Conservation (phyloP, 768 basidiomycete genomes). For the Boletus sp. region DNA sequence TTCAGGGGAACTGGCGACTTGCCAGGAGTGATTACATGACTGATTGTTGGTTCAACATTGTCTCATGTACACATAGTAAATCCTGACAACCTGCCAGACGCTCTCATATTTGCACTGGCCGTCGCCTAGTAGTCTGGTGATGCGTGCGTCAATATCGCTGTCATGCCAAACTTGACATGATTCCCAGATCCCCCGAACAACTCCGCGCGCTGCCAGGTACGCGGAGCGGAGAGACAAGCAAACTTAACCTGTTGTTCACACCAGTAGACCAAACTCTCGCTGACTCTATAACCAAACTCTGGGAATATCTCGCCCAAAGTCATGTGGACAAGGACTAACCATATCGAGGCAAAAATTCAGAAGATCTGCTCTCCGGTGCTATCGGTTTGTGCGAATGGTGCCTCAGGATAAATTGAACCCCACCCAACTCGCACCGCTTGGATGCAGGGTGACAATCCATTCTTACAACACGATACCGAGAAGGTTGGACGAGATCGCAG, state of each 20-base stretch:
- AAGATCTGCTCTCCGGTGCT: background rate
- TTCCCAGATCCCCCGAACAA: background rate
- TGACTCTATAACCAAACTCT: background rate
- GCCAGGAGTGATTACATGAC: too few species aligned
- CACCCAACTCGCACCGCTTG: background rate
- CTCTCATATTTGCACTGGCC: background rate
- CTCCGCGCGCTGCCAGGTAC: background rate
- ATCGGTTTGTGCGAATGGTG: background rate
- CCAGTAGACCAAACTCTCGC: background rate
- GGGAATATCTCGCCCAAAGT: background rate
- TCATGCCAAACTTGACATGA: background rate
- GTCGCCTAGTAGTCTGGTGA: too few species aligned
- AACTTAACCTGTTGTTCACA: background rate
- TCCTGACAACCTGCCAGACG: background rate
- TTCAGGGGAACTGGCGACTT: background rate
- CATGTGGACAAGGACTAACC: background rate
- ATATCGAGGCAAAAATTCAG: background rate
- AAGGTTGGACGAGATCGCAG: background rate
- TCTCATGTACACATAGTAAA: too few species aligned
- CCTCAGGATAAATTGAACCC: background rate
- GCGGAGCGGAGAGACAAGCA: background rate
- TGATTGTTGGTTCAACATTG: background rate
- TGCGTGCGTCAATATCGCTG: too few species aligned
- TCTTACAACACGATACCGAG: background rate
- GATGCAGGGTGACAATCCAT: background rate